Conservation (phyloP, 108 stramenopile species). For the Stephanodiscus minutulus region DNA sequence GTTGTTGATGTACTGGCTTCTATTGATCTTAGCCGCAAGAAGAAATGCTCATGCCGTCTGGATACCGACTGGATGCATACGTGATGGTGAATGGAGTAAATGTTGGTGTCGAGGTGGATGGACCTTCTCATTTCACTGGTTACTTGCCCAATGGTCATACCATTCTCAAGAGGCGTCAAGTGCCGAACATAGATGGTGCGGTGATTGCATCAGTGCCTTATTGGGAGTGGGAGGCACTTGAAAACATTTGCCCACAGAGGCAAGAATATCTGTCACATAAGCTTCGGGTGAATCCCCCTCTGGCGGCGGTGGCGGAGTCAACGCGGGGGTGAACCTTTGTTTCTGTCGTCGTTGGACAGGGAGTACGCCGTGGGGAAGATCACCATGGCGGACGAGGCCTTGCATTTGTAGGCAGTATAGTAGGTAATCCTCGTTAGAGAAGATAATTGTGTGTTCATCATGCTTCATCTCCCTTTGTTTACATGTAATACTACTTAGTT, state of each 20-base stretch:
- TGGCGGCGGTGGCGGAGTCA: too few species aligned
- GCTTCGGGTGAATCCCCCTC: too few species aligned
- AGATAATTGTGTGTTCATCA: too few species aligned
- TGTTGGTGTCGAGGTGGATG: slow-evolving; percentile 24
- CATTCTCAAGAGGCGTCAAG: slow-evolving; percentile 9
- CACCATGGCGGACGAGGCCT: too few species aligned
- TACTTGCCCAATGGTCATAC: not conserved
- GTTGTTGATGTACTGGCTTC: slow-evolving; percentile 14
- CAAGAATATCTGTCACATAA: too few species aligned
- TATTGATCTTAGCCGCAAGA: slow-evolving; percentile 20
- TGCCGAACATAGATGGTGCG: not conserved
- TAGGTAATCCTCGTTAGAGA: too few species aligned
- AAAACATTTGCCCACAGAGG: not conserved
- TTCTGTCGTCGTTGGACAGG: too few species aligned
- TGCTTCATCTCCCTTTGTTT: too few species aligned
- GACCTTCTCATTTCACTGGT: slow-evolving; percentile 27
- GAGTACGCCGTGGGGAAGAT: too few species aligned
- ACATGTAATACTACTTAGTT: too few species aligned
- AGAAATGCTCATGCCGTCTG: slow-evolving; percentile 4
- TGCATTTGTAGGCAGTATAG: too few species aligned
- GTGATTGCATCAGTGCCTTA: slow-evolving; percentile 11
- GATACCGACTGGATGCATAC: slow-evolving; percentile 8
- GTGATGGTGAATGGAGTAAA: slow-evolving; percentile 9
- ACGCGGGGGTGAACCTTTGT: too few species aligned
- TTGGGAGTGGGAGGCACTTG: slow-evolving; percentile 21